phyloP scores from a whole-genome alignment of 1,284 basidiomycete genomes.

The Coniophora puteana region DNA sequence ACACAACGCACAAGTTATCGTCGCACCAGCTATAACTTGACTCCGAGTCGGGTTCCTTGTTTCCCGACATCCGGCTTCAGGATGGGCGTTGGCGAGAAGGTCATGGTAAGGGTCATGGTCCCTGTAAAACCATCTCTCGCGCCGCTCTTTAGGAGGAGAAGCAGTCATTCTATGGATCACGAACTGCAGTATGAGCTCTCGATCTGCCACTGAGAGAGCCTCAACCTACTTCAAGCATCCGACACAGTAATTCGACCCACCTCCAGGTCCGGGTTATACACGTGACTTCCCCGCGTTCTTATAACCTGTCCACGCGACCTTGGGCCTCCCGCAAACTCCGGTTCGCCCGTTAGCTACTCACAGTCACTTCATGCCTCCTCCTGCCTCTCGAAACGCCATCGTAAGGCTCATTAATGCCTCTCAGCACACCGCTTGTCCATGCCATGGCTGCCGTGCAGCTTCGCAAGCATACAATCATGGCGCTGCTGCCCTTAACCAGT shows the following conservation, averaged over 20 bases:
- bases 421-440: slow-evolving; percentile 72
- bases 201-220: no score
- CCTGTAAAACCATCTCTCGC: background rate
- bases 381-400: slow-evolving; percentile 50
- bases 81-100: no score
- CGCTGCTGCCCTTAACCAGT: slow-evolving; percentile 50
- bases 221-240: no score
- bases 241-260: no score
- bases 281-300: slow-evolving; percentile 10
- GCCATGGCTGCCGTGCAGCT: slow-evolving; percentile 58
- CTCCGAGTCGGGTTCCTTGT: no score
- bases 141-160: no score
- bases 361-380: slow-evolving; percentile 43
- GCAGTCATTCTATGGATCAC: no score
- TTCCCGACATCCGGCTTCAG: no score
- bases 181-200: no score
- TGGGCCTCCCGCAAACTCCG: slow-evolving; percentile 12
- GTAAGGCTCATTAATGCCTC: slow-evolving; percentile 68
- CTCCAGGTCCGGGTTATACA: no score
- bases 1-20: no score
- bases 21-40: no score
- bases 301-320: slow-evolving; percentile 5
- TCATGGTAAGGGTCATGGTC: background rate
- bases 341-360: slow-evolving; percentile 2
- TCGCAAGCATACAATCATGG: slow-evolving; percentile 36